Evolutionary conservation across 1,284 basidiomycete genomes (phyloP).

Genomic region (Cryptococcus hybrid): DNA sequence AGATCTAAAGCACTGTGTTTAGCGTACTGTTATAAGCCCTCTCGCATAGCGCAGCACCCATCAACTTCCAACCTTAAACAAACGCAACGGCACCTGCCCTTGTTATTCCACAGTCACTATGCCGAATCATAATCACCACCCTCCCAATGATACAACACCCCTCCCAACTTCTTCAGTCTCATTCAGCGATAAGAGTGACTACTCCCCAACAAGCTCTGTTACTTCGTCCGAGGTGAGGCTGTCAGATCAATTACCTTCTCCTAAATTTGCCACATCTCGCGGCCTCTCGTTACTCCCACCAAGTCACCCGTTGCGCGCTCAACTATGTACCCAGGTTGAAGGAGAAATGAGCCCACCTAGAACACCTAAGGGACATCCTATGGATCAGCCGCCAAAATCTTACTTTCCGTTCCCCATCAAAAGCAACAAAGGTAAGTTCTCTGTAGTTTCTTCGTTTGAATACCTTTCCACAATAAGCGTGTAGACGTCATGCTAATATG

Average conservation of each 20-base stretch:
- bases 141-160: not conserved
- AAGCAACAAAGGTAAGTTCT: too few relatives aligned
- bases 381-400: slow-evolving; percentile 4
- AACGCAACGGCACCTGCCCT: too few relatives aligned
- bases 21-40: too few relatives aligned
- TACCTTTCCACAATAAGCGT: slow-evolving; percentile 10
- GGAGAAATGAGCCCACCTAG: slow-evolving; percentile 13
- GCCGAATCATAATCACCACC: not conserved
- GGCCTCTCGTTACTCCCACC: slow-evolving; percentile 28
- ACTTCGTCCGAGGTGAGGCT: not conserved
- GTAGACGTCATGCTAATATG: not conserved
- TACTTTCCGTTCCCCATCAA: slow-evolving; percentile 9
- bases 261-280: not conserved
- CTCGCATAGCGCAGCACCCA: too few relatives aligned
- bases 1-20: too few relatives aligned
- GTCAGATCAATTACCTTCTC: not conserved
- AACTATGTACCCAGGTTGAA: slow-evolving; percentile 13
- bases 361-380: slow-evolving; percentile 33
- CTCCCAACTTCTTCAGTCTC: not conserved
- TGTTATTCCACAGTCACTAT: too few relatives aligned
- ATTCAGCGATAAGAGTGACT: not conserved
- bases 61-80: too few relatives aligned
- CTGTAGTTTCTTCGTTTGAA: too few relatives aligned
- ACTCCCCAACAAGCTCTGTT: slow-evolving; percentile 11
- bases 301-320: slow-evolving; percentile 24